These are phyloP conservation scores for Epichloe gansuensis DNA, from an alignment of 2,329 filamentous ascomycete species.

Conservation along the genomic window DNA sequence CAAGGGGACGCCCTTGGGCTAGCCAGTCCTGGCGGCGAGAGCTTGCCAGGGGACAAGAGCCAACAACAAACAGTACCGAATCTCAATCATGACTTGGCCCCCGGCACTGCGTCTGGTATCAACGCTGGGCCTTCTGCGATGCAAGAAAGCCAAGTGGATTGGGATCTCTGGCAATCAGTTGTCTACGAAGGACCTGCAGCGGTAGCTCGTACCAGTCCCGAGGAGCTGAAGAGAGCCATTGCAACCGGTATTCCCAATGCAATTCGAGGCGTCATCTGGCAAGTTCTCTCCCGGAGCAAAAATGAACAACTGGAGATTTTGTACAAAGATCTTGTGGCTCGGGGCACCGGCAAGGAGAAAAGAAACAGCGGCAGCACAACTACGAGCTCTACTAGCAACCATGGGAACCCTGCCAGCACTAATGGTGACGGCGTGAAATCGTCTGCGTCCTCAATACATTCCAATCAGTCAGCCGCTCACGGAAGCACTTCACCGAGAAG, in stretches of 20 bases:
- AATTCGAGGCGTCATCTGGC: slow-evolving; percentile 97
- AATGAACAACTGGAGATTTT: slow-evolving; percentile 76
- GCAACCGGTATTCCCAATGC: slow-evolving; percentile 87
- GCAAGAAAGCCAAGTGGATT: slow-evolving; percentile 71
- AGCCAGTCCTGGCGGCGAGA: slow-evolving; percentile 14
- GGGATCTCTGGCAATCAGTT: slow-evolving; percentile 94
- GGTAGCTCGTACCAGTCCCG: slow-evolving; percentile 73
- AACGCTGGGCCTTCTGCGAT: slow-evolving; percentile 61
- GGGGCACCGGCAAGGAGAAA: slow-evolving; percentile 71
- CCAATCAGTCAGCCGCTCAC: slow-evolving; percentile 54
- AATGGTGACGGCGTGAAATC: slow-evolving; percentile 55
- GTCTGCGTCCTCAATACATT: slow-evolving; percentile 75
- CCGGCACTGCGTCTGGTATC: slow-evolving; percentile 75
- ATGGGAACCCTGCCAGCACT: slow-evolving; percentile 42
- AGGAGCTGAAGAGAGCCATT: slow-evolving; percentile 83
- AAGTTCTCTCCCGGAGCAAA: slow-evolving; percentile 90
- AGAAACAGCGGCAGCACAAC: slow-evolving; percentile 42
- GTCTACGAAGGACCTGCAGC: slow-evolving; percentile 89
- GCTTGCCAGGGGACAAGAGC: slow-evolving; percentile 16
- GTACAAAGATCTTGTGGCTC: slow-evolving; percentile 69
- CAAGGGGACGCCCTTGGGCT: slow-evolving; percentile 17
- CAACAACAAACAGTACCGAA: slow-evolving; percentile 40
- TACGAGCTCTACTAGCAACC: slow-evolving; percentile 34
- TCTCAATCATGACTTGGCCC: slow-evolving; percentile 59
- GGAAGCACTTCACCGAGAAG: slow-evolving; percentile 43